Evolutionary conservation across 164 flowering plant species (phyloP), one percentile per base, ranked within the genome.

Genomic region (Dillenia suffruticosa): DNA sequence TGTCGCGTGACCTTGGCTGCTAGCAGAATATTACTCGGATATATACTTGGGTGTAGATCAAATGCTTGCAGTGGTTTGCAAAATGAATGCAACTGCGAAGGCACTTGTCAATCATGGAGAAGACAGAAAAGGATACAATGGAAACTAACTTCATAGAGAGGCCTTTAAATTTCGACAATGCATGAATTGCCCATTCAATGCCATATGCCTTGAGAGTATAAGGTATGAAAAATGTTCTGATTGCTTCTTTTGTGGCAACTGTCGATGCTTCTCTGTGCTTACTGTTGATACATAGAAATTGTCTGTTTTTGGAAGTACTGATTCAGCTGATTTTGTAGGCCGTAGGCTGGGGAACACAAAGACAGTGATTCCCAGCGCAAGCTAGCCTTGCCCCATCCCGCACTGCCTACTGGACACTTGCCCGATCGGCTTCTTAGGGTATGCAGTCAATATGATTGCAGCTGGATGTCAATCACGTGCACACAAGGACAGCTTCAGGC

Each of bases 1-100:
- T 46, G 22, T 19, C 1, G 22, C 1, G 22, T n/a, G 32, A 48
- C 43, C n/a, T 9, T 49, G 9, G 56, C 11, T 53, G 12, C 56
- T n/a, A 77, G 62, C 74, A 90, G 97, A 70, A 65, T 80, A 61
- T 65, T 90, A 26, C 70, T 92, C 0, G 81, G 77, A 44, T 88
- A n/a, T n/a, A n/a, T n/a, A 81, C 72, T 64, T 90, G 72, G 90
- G 92, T 26, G 82, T 80, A 71, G 83, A 86, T 47, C 70, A 74
- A 66, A 81, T 83, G 89, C 81, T 81, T 54, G 88, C 85, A 6
- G 60, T 86, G 49, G 91, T 88, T 9, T 80, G 88, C 68, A 77
- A 68, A 67, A 72, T 88, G 10, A 68, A 64, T 67, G 75, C 53
- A 54, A 70, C 79, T 43, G 81, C 74, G 46, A 24, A 48, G 49